These are phyloP conservation scores for Cryptococcus sp. DNA, from an alignment of 1,284 basidiomycete genomes.

Conservation along the genomic window DNA sequence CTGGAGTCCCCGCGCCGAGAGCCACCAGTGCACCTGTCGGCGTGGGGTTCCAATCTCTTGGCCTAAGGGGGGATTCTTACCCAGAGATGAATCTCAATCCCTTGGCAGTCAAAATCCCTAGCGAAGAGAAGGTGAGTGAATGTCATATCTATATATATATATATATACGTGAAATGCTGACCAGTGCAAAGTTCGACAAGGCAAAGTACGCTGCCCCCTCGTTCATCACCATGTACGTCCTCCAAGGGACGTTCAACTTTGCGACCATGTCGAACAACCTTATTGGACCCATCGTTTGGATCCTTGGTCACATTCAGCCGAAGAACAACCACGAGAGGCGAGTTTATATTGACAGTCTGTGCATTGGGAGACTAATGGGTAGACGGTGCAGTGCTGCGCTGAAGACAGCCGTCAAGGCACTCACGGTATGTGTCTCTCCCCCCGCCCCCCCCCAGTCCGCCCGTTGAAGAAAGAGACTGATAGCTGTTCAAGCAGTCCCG, in stretches of 20 bases:
- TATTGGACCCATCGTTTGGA: conserved; percentile 37
- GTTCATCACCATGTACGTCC: conserved; percentile 12
- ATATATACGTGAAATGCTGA: too few species aligned
- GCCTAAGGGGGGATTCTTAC: too few species aligned
- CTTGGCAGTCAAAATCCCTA: too few species aligned
- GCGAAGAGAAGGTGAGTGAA: too few species aligned
- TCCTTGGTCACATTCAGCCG: conserved; percentile 39
- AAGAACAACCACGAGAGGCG: conserved; percentile 33
- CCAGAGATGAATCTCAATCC: too few species aligned
- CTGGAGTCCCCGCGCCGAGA: too few species aligned
- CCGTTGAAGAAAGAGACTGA: background rate
- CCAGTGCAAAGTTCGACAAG: too few species aligned
- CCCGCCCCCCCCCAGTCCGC: too few species aligned
- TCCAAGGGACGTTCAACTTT: conserved; percentile 28
- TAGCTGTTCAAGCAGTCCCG: conserved; percentile 13
- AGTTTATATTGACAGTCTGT: conserved; percentile 1
- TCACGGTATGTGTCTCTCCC: conserved; percentile 30
- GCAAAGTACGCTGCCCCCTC: conserved; percentile 7
- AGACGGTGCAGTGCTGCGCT: conserved; percentile 22
- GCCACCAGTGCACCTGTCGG: too few species aligned
- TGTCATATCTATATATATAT: too few species aligned
- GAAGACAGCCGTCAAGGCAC: conserved; percentile 36
- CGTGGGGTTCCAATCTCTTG: too few species aligned
- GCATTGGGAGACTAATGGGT: background rate
- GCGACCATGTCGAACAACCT: conserved; percentile 21